A percentile compares a stretch with the other conserved stretches of the same genome.
phyloP scores from a whole-genome alignment of 1,284 basidiomycete genomes.

The Ustilago hordei region DNA sequence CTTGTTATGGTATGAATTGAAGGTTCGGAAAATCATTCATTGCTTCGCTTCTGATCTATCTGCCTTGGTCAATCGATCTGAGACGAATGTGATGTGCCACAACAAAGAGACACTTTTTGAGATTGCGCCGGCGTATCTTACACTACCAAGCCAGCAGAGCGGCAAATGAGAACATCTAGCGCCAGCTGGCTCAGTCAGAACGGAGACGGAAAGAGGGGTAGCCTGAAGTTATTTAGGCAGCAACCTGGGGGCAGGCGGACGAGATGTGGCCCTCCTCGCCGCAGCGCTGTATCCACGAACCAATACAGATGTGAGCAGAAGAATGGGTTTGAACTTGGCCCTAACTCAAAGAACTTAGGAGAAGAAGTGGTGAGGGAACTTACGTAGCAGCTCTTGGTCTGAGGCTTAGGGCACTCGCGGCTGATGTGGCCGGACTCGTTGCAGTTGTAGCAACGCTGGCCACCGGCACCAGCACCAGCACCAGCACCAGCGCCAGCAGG shows the following conservation, averaged over 20 bases:
- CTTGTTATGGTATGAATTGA: no score
- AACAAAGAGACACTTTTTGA: conserved; percentile 8
- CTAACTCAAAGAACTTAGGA: background rate
- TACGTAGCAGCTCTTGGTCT: conserved; percentile 64
- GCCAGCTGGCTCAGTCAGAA: background rate
- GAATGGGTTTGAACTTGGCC: background rate
- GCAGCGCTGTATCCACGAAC: conserved; percentile 30
- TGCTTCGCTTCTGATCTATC: no score
- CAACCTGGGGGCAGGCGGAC: conserved; percentile 44
- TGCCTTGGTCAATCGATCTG: background rate
- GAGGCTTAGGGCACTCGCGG: conserved; percentile 63
- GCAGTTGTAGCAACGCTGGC: conserved; percentile 68
- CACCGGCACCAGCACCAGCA: conserved; percentile 14
- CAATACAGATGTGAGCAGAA: background rate
- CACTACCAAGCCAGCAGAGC: background rate
- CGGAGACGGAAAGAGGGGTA: background rate
- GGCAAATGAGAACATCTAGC: background rate
- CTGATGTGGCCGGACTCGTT: conserved; percentile 63
- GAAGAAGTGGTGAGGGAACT: background rate
- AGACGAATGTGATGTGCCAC: conserved; percentile 6
- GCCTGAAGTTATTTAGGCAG: conserved; percentile 21
- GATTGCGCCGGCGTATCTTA: conserved; percentile 5
- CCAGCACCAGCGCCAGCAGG: conserved; percentile 43
- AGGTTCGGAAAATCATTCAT: no score
- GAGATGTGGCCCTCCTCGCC: conserved; percentile 53